Conservation (phyloP, 2,329 filamentous ascomycete species). For the Diaporthe ampelina region DNA sequence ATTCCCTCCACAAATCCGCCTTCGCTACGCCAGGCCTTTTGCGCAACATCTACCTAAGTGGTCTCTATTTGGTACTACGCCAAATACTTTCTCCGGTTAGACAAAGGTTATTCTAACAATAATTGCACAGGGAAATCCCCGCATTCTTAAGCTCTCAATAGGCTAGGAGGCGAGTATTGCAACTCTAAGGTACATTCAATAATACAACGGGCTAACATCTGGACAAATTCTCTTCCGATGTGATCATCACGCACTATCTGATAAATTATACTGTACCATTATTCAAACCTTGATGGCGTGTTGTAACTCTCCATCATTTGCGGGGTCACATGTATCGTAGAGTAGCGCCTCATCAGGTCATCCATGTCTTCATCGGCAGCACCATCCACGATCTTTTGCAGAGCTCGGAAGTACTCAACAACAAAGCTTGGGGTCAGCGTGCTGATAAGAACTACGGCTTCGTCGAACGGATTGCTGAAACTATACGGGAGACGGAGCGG, state of each 20-base stretch:
- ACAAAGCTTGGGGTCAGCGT: background rate
- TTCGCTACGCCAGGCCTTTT: no score
- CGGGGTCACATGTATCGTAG: background rate
- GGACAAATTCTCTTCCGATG: background rate
- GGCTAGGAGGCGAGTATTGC: no score
- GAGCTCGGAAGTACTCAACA: background rate
- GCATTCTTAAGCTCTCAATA: no score
- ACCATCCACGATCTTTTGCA: background rate
- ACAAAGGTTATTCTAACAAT: no score
- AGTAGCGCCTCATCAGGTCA: background rate
- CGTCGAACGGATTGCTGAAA: slow-evolving; percentile 3
- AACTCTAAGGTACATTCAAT: no score
- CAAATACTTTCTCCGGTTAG: no score
- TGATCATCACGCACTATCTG: background rate
- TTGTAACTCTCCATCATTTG: background rate
- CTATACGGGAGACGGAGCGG: background rate
- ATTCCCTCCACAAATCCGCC: no score
- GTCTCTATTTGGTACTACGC: no score
- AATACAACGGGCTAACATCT: no score
- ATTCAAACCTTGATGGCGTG: background rate
- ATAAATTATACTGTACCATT: background rate
- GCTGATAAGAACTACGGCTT: background rate
- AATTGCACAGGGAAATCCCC: no score
- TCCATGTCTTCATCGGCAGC: background rate
- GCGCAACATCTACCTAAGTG: no score